Evolutionary conservation across 2,329 filamentous ascomycete species (phyloP).

Genomic region (Epichloe sylvatica): DNA sequence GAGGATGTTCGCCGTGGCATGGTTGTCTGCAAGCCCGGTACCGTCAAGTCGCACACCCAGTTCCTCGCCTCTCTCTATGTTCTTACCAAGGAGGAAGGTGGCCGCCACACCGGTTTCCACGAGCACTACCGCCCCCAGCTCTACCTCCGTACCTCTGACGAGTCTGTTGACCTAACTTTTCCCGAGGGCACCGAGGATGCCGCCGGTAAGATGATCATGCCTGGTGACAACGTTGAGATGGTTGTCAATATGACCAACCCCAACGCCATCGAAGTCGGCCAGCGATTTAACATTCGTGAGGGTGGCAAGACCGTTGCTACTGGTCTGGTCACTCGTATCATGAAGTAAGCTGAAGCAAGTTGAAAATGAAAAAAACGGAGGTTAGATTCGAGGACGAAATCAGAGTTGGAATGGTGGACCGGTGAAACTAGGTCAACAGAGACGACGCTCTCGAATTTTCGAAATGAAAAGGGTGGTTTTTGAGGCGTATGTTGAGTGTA

Average conservation of each 20-base stretch:
- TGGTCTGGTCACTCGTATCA: slow-evolving; percentile 64
- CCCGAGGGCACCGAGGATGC: slow-evolving; percentile 67
- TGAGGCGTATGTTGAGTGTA: slow-evolving; percentile 2
- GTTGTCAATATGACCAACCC: slow-evolving; percentile 72
- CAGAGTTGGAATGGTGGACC: background rate
- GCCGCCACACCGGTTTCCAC: slow-evolving; percentile 88
- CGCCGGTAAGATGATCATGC: slow-evolving; percentile 75
- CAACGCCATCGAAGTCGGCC: slow-evolving; percentile 76
- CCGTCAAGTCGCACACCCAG: slow-evolving; percentile 73
- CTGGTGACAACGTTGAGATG: slow-evolving; percentile 98
- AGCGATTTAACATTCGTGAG: slow-evolving; percentile 97
- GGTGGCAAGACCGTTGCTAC: slow-evolving; percentile 83
- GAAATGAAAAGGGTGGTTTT: background rate
- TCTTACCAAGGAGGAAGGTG: slow-evolving; percentile 93
- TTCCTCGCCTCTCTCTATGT: slow-evolving; percentile 96
- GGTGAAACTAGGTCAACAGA: background rate
- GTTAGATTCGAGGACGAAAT: background rate
- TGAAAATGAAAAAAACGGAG: background rate
- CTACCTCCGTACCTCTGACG: slow-evolving; percentile 84
- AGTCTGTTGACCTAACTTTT: slow-evolving; percentile 67
- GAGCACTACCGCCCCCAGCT: slow-evolving; percentile 96
- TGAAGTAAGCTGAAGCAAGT: slow-evolving; percentile 30
- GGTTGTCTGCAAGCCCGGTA: slow-evolving; percentile 76
- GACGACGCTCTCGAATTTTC: slow-evolving; percentile 5
- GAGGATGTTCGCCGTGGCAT: slow-evolving; percentile 92